Base-by-base conservation (phyloP, 495 filamentous ascomycete species). In the Penicilliopsis zonata region DNA sequence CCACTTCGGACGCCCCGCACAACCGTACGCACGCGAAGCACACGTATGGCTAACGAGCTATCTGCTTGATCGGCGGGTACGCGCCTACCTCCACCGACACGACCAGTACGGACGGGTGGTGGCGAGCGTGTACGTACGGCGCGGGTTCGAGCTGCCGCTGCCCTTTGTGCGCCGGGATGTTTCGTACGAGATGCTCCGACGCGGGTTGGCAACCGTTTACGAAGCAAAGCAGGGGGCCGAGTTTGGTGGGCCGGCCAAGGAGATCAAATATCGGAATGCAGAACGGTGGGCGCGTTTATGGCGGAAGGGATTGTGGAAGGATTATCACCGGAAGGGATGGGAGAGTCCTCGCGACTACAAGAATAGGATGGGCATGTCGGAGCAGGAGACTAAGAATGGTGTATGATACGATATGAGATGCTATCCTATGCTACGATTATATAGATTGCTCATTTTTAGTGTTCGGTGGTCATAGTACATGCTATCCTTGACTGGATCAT, bases 81-180 rank as follows among this genome's bases (percentile, higher is more conserved):
- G 86, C 21, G 86, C 74, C 4, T 78, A 78, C 50, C 65, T 93
- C 15, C 83, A 86, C 52, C 71, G 72, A 22, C 73, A 78, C 12
- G 90, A 98, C 51, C 90, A 96, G 46, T 98, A 95, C 50, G 82
- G 83, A 35, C 76, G 90, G 12, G 76, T 90, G 8, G 87, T 98
- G 2, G 84, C 79, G 7, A 86, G 79, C 7, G 90, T 87, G 6
- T 83, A 67, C 46, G 78, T 94, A 20, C 69, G 86, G 34, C 56
- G 63, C 35, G 63, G 65, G 17, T 49, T 76, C 13, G 63, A 74
- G 35, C 74, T 72, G 38, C 61, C 59, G 5, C 36, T 52, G 16
- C 61, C 61, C 33, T 54, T 80, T 14, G 50, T 73, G 12, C 71
- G 74, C 31, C 69, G 71, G 31, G 88, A 98, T 54, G 84, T 96